A percentile compares a stretch with the other conserved stretches of the same genome.
phyloP scores from a whole-genome alignment of 2,329 filamentous ascomycete species.

The Lachnellula suecica region DNA sequence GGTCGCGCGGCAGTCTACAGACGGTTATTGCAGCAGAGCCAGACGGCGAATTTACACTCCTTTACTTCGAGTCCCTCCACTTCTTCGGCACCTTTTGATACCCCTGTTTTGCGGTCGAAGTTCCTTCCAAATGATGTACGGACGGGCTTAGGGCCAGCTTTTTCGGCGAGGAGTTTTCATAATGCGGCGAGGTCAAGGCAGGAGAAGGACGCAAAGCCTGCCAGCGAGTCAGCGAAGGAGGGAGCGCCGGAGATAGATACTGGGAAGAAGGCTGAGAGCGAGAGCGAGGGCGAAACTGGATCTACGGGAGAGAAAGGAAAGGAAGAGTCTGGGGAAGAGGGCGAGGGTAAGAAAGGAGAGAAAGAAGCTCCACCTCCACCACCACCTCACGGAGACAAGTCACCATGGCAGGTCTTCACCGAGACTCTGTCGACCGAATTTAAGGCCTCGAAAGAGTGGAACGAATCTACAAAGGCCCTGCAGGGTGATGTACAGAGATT shows the following conservation, averaged over 20 bases:
- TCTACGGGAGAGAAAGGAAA: conserved; percentile 25
- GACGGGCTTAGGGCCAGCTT: conserved; percentile 5
- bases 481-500: conserved; percentile 88
- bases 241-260: conserved; percentile 20
- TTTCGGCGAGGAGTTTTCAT: conserved; percentile 25
- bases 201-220: conserved; percentile 25
- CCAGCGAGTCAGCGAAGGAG: conserved; percentile 18
- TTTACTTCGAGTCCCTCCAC: conserved; percentile 31
- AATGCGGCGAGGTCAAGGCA: conserved; percentile 23
- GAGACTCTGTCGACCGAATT: conserved; percentile 95
- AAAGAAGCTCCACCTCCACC: conserved; percentile 75
- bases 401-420: conserved; percentile 97
- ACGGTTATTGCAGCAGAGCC: conserved; percentile 35
- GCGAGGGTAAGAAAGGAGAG: conserved; percentile 47
- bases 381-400: conserved; percentile 97
- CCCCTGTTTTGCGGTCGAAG: conserved; percentile 37
- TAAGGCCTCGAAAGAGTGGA: conserved; percentile 98
- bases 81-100: conserved; percentile 39
- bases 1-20: conserved; percentile 31
- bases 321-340: conserved; percentile 35
- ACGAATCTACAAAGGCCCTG: conserved; percentile 95
- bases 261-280: conserved; percentile 20
- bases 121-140: conserved; percentile 36
- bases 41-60: conserved; percentile 21
- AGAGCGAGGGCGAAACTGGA: conserved; percentile 19